phyloP scores from a whole-genome alignment of 495 filamentous ascomycete species.

The Hyaloscypha finlandica region DNA sequence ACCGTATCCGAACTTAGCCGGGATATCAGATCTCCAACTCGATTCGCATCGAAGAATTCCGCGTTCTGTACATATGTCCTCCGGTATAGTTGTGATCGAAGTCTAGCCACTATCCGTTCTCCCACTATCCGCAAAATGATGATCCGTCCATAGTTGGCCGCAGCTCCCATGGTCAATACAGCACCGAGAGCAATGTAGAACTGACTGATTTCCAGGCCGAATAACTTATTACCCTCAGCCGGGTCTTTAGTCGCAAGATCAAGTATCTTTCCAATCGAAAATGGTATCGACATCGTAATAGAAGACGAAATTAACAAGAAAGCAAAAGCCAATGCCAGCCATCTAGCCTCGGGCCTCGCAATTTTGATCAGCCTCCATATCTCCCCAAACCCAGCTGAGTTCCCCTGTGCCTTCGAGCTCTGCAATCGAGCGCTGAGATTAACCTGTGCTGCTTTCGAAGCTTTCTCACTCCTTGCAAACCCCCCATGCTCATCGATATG shows the following conservation, averaged over 20 bases:
- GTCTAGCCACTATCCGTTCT: constrained; percentile 86
- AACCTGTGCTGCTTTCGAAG: constrained; percentile 81
- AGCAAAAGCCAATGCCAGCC: constrained; percentile 76
- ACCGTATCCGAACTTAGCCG: constrained; percentile 93
- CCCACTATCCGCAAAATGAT: constrained; percentile 93
- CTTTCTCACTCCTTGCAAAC: constrained; percentile 59
- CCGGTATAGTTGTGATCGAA: constrained; percentile 86
- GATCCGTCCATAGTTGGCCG: constrained; percentile 91
- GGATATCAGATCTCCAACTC: constrained; percentile 94
- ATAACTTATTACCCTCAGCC: constrained; percentile 57
- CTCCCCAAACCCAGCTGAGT: constrained; percentile 69
- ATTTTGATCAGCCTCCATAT: constrained; percentile 88
- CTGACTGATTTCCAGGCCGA: constrained; percentile 71
- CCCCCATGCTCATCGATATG: constrained; percentile 19
- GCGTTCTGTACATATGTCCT: constrained; percentile 92
- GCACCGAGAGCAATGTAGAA: constrained; percentile 76
- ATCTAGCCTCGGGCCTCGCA: constrained; percentile 78
- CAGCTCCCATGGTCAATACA: constrained; percentile 71
- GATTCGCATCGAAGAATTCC: constrained; percentile 98
- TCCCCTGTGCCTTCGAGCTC: constrained; percentile 68
- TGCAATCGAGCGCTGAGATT: constrained; percentile 85
- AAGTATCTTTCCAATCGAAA: constrained; percentile 93
- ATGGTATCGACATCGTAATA: constrained; percentile 93
- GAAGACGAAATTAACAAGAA: constrained; percentile 84
- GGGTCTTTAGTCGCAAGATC: constrained; percentile 73